Evolutionary conservation across 2,329 filamentous ascomycete genomes (phyloP), one percentile per base, ranked within the genome.

Genomic region (Nannizziopsis barbatae): DNA sequence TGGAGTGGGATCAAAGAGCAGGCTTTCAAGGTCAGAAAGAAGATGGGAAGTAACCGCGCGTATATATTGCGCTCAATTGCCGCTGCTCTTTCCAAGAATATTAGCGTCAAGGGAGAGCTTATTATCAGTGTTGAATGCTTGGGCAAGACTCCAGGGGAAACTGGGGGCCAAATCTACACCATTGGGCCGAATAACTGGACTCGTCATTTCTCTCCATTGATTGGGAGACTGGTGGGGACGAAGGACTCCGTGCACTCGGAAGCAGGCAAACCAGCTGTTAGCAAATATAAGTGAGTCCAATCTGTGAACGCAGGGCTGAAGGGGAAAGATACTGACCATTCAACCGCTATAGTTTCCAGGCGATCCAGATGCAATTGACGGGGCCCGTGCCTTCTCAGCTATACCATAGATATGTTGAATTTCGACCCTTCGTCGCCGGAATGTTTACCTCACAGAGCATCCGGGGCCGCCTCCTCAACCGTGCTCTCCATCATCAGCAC

Each of bases 351-450:
- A 89, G 85, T 65, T 96, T 96, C 67, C 89, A 95, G 73, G 86
- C 90, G 35, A 89, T 87, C 62, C 84, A 95, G 64, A 81, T 95
- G 59, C 90, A 95, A 63, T 75, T 96, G 6, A 74, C 77, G 40
- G 90, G 90, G 0, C 90, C 90, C 0, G 83, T 92, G 0, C 89
- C 90, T 0, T 71, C 79, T 1, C 73, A 80, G 53, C 72, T 96
- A 31, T 95, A 95, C 64, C 89, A 95, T 63, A 84, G 88, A 56
- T 96, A 84, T 60, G 89, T 95, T 50, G 89, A 94, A 63, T 95
- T 95, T 67, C 84, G 81, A 49, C 88, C 89, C 20, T 86, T 95
- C 60, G 84, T 96, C 47, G 86, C 85, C 44, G 79, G 81, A 54
- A 93, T 95, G 81, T 96, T 95, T 67, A 83, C 81, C 1, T 78